Percentiles rank a stretch among this genome's conserved stretches.
Conservation (phyloP, 148 eudicot species). For the Silene latifolia region DNA sequence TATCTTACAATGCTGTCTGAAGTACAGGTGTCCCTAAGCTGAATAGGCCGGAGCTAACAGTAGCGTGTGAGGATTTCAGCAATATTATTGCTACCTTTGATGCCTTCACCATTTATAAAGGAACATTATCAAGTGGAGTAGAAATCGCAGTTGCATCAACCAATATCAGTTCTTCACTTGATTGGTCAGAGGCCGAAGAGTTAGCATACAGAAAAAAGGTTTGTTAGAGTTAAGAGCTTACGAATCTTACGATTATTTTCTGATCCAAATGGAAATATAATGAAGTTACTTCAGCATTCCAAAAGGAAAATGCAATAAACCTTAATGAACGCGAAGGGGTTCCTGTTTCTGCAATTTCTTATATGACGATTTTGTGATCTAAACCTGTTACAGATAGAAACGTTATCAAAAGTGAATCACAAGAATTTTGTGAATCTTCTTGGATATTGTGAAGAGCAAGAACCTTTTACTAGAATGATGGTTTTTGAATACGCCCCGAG, state of each 20-base stretch:
- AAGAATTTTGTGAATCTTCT: constrained; percentile 92
- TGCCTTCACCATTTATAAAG: constrained; percentile 68
- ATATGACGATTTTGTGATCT: background rate
- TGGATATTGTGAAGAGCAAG: constrained; percentile 91
- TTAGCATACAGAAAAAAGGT: constrained; percentile 73
- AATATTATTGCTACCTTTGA: constrained; percentile 64
- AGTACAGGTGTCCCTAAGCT: constrained; percentile 84
- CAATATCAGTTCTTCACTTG: constrained; percentile 39
- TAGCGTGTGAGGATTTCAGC: constrained; percentile 99
- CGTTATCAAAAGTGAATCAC: constrained; percentile 84
- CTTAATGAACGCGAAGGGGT: background rate
- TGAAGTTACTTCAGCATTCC: background rate
- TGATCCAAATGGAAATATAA: background rate
- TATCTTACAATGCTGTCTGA: background rate
- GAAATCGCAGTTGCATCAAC: constrained; percentile 86
- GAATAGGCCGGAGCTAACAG: constrained; percentile 74
- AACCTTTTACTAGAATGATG: constrained; percentile 92
- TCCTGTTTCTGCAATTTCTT: background rate
- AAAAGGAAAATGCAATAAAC: too few species aligned
- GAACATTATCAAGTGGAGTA: constrained; percentile 93
- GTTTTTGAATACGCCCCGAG: constrained; percentile 94
- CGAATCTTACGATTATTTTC: background rate
- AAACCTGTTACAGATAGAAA: constrained; percentile 53
- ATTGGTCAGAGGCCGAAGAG: constrained; percentile 78
- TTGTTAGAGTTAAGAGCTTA: too few species aligned